A percentile compares a stretch with the other conserved stretches of the same genome.
Conservation (phyloP, 768 basidiomycete species). For the Tephrocybe sp. region DNA sequence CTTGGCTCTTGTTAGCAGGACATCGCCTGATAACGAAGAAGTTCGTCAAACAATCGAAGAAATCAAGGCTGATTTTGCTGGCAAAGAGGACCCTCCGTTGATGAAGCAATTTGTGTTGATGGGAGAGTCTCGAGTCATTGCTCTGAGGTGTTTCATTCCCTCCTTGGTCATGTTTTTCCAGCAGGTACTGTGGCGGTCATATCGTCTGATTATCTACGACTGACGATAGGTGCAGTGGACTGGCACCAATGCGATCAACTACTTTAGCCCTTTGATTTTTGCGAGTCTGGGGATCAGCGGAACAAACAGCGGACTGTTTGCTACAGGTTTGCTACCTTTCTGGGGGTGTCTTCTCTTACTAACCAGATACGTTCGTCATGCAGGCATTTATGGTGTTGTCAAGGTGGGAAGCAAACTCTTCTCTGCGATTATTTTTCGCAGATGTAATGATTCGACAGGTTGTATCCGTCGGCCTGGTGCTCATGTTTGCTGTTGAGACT, state of each 20-base stretch:
- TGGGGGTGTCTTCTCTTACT: not conserved
- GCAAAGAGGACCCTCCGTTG: constrained; percentile 35
- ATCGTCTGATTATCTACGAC: not conserved
- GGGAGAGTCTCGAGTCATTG: constrained; percentile 42
- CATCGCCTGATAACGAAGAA: constrained; percentile 28
- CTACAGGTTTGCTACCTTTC: constrained; percentile 36
- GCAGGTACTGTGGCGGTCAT: constrained; percentile 18
- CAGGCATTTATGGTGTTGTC: constrained; percentile 34
- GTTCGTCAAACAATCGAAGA: constrained; percentile 41
- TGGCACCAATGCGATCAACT: constrained; percentile 56
- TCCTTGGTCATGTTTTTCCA: constrained; percentile 48
- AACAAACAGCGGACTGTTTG: constrained; percentile 42
- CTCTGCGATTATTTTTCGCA: not conserved
- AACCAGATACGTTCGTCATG: not conserved
- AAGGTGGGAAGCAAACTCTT: constrained; percentile 22
- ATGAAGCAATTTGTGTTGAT: constrained; percentile 39
- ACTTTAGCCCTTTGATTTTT: constrained; percentile 55
- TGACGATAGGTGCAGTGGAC: constrained; percentile 39
- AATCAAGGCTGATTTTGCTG: constrained; percentile 47
- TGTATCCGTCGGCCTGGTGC: constrained; percentile 36
- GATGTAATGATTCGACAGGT: constrained; percentile 27
- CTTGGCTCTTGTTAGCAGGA: constrained; percentile 36
- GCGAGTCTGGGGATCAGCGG: constrained; percentile 45
- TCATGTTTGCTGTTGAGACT: constrained; percentile 47
- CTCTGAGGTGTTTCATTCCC: constrained; percentile 45